Base-by-base conservation (phyloP, 2,329 filamentous ascomycete genomes). In the Dichotomopilus funicola region DNA sequence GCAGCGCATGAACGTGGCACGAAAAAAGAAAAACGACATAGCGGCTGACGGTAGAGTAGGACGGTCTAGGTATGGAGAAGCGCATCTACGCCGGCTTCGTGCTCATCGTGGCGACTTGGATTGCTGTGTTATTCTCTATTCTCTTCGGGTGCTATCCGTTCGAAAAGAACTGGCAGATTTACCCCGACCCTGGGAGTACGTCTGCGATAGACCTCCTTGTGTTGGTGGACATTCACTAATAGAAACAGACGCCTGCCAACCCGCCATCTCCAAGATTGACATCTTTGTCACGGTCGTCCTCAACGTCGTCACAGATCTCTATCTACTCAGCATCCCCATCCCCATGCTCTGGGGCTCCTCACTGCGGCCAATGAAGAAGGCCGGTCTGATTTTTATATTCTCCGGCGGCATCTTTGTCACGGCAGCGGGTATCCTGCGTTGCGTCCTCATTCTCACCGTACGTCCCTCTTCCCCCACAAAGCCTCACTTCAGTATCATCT, bases 351-450 rank as follows among this genome's bases (percentile, higher is more conserved):
- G 77, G 73, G 71, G 71, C 55, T 75, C 80, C 0, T 73, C 72
- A 4, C 69, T 85, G 5, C 70, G 68, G 7, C 70, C 72, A 19
- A 66, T 69, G 5, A 78, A 78, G 61, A 85, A 84, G 62, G 60
- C 77, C 1, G 74, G 76, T 3, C 69, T 83, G 0, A 69, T 79
- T 1, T 57, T 80, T 4, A 70, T 85, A 12, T 83, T 83, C 64
- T 75, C 75, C 38, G 78, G 78, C 10, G 80, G 78, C 5, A 62
- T 77, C 10, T 81, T 83, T 61, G 75, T 82, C 48, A 81, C 79
- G 61, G 72, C 77, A 42, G 75, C 75, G 19, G 78, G 76, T 3
- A 75, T 82, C 54, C 67, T 83, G 7, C 78, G 80, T 43, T 78
- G 76, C 52, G 72, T 79, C 4, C 65, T 79, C 6, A 79, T 82